Base-by-base conservation (phyloP, 192 early-diverging fungal genomes). In the Coemansia sp. region DNA sequence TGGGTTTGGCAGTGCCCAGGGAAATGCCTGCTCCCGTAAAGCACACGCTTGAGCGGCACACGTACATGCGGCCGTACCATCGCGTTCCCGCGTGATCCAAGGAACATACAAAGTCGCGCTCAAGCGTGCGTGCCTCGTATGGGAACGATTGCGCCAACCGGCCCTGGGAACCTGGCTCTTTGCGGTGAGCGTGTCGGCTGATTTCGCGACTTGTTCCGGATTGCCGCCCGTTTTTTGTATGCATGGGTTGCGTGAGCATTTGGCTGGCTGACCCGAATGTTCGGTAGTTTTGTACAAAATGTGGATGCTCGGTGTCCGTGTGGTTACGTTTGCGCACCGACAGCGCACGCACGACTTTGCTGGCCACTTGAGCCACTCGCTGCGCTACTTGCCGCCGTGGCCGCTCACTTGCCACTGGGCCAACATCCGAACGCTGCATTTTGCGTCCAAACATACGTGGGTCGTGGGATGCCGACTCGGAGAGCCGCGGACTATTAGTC, bases 61-160 rank as follows among this genome's bases (percentile, higher is more conserved):
- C 23, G 23, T 73, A 79, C 12, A 79, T 64, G 21, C 76, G 71
- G 12, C 76, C 76, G 27, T 79, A 79, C 76, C 76, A 79, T 12
- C 76, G 61, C 10, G 73, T 51, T 4, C 68, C 67, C 5, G 76
- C 76, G 48, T 79, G 76, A 49, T 79, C 76, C 37, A 79, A 54
- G 5, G 76, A 66, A 38, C 76, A 79, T 9, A 58, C 68, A 74
- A 68, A 74, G 58, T 70, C 62, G 39, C 54, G 29, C 11, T 54
- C 51, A 23, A 52, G 19, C 2, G 51, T 27, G 1, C 43, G 23
- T 1, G 61, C 32, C 50, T 10, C 37, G 11, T 7, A 15, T 4
- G 41, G 41, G 14, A 45, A 15, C 5, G 14, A 12, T 45, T 45
- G 14, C 3, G 41, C 12, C 14, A 45, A n/a, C 11, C 41, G 41